Base-by-base conservation (phyloP, 2,329 filamentous ascomycete species). In the Talaromyces sp. region DNA sequence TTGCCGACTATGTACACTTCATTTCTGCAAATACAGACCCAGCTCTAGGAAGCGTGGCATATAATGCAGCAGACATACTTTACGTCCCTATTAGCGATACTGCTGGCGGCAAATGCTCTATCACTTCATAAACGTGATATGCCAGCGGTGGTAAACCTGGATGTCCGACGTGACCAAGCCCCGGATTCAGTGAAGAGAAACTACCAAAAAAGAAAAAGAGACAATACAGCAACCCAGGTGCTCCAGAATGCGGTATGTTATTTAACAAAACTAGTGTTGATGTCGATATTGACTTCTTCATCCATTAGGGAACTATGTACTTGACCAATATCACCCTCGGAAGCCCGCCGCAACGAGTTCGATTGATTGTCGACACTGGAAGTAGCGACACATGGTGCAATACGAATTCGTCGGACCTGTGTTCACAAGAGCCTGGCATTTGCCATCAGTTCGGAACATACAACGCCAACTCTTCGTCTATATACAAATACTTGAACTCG, bases 381-480 rank as follows among this genome's bases (percentile, higher is more conserved):
- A 63, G 60, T 7, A 64, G 62, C 6, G 64, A 68, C 42, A 61
- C 64, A 5, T 66, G 63, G 62, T 56, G 66, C 27, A 64, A 63
- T n/a, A 10, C 55, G 18, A 30, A 40, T n/a, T 56, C 10, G 16
- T 56, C 55, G 8, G 33, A 56, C 36, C 16, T 56, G 28, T 51
- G 56, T 52, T 57, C 12, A 27, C 23, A n/a, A 50, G 30, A 40
- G 7, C 30, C 55, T n/a, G 12, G 18, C 36, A 8, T 7, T 27
- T 58, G 42, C 30, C 6, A 28, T 5, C n/a, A n/a, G 36, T 18
- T 42, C 4, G 36, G 40, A 33, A 50, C 56, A 52, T 73, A 66
- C 61, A 61, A 72, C 55, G 54, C 56, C 14, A 30, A 18, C n/a
- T 28, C 54, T 3, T 72, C 70, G 10, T 67, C 67, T 10, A 66